These are phyloP conservation scores for Rosellinia necatrix DNA, from an alignment of 2,329 filamentous ascomycete genomes.

Conservation along the genomic window DNA sequence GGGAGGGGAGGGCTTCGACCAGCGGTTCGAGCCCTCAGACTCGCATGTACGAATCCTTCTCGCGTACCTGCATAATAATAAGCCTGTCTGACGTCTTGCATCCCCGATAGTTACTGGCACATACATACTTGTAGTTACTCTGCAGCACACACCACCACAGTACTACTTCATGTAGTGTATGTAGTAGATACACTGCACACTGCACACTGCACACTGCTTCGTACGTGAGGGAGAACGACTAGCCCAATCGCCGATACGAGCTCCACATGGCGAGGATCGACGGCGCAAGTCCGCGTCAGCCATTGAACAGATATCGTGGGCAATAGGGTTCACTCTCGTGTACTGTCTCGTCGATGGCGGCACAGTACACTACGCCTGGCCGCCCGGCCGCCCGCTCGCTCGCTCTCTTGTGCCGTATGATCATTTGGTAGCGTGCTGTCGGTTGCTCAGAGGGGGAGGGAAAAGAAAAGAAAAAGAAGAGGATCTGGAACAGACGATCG, in stretches of 20 bases:
- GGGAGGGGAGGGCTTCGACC: neutral
- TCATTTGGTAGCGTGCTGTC: too few species aligned
- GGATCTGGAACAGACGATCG: neutral
- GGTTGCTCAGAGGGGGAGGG: too few species aligned
- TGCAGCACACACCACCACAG: too few species aligned
- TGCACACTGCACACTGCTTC: neutral
- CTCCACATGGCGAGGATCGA: slow-evolving; percentile 16
- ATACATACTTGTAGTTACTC: neutral
- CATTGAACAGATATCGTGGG: neutral
- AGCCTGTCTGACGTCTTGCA: slow-evolving; percentile 9
- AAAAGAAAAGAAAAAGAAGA: too few species aligned
- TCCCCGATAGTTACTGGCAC: neutral
- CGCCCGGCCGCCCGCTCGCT: too few species aligned
- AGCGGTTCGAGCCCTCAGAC: slow-evolving; percentile 3
- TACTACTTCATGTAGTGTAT: too few species aligned
- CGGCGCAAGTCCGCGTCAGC: slow-evolving; percentile 14
- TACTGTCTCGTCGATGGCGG: neutral
- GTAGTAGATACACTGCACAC: neutral
- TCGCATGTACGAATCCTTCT: neutral
- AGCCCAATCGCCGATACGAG: slow-evolving; percentile 11
- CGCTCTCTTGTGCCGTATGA: too few species aligned
- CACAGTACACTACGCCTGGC: too few species aligned
- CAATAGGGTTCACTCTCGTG: too few species aligned
- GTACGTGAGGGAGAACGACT: neutral
- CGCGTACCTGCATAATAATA: slow-evolving; percentile 27